These are phyloP conservation scores for Hymenoscyphus scutula DNA, from an alignment of 2,329 filamentous ascomycete species.

Conservation along the genomic window DNA sequence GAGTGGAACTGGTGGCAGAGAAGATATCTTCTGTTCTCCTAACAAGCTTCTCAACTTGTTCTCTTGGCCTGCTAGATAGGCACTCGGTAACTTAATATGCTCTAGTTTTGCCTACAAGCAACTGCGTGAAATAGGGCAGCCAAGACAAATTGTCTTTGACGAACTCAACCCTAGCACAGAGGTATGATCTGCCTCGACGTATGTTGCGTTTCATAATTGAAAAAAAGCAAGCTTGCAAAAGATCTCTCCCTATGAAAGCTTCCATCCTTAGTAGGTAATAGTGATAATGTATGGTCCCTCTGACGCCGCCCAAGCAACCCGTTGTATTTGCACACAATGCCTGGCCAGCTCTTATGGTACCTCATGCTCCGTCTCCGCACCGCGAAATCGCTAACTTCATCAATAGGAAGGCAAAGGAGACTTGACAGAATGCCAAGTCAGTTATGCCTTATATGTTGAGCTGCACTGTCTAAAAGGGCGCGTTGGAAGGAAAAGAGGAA, in stretches of 20 bases:
- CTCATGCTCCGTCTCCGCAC: slow-evolving; percentile 52
- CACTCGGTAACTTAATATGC: too few relatives aligned
- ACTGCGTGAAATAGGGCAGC: too few relatives aligned
- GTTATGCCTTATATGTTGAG: slow-evolving; percentile 60
- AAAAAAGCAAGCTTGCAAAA: neutral
- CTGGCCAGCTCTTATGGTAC: slow-evolving; percentile 59
- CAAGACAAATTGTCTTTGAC: too few relatives aligned
- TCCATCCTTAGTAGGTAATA: neutral
- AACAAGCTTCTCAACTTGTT: too few relatives aligned
- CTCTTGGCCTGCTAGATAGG: too few relatives aligned
- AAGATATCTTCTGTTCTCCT: too few relatives aligned
- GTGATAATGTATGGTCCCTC: slow-evolving; percentile 68
- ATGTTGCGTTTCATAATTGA: too few relatives aligned
- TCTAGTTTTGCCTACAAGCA: too few relatives aligned
- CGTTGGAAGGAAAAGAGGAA: slow-evolving; percentile 54
- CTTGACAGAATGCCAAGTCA: slow-evolving; percentile 67
- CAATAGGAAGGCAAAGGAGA: slow-evolving; percentile 56
- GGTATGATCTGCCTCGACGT: too few relatives aligned
- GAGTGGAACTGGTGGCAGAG: neutral
- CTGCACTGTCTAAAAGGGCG: slow-evolving; percentile 85
- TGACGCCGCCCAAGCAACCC: slow-evolving; percentile 79
- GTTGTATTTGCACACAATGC: slow-evolving; percentile 42
- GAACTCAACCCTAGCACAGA: too few relatives aligned
- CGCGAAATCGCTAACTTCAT: slow-evolving; percentile 60
- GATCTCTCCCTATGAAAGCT: too few relatives aligned